Evolutionary conservation across 1,284 basidiomycete genomes (phyloP).

Genomic region (Ganoderma multipileum): DNA sequence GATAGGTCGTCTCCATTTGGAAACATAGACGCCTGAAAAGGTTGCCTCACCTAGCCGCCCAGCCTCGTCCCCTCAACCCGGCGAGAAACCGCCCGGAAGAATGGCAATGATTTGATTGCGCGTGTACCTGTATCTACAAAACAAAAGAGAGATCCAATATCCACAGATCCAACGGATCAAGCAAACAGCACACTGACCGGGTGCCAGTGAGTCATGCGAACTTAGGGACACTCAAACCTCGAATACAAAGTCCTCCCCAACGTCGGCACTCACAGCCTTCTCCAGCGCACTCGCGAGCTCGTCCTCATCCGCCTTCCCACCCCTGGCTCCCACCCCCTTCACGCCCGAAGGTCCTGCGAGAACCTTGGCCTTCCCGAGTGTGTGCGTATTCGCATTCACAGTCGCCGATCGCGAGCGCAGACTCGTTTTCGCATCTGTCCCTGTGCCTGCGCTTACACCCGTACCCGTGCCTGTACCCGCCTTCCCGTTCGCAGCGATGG

Average conservation of each 20-base stretch:
- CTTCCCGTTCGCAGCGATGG: background rate
- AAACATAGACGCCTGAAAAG: no score
- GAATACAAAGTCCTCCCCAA: slow-evolving; percentile 25
- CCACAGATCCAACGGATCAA: background rate
- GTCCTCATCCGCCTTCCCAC: slow-evolving; percentile 8
- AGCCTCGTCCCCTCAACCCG: no score
- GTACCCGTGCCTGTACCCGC: background rate
- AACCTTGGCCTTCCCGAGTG: background rate
- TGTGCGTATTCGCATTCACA: background rate
- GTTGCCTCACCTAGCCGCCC: no score
- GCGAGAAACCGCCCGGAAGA: no score
- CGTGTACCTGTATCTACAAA: no score
- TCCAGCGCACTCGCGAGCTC: slow-evolving; percentile 19
- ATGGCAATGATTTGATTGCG: no score
- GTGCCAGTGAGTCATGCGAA: no score
- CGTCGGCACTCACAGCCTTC: background rate
- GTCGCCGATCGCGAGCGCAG: slow-evolving; percentile 18
- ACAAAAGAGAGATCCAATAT: no score
- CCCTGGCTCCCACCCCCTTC: background rate
- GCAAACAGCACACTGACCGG: background rate
- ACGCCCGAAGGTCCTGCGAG: background rate
- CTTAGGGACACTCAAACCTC: slow-evolving; percentile 10
- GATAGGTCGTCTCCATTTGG: no score
- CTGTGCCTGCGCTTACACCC: background rate
- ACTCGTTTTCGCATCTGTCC: background rate